phyloP scores from a whole-genome alignment of 176 grass and related monocot species.

The Canna indica region DNA sequence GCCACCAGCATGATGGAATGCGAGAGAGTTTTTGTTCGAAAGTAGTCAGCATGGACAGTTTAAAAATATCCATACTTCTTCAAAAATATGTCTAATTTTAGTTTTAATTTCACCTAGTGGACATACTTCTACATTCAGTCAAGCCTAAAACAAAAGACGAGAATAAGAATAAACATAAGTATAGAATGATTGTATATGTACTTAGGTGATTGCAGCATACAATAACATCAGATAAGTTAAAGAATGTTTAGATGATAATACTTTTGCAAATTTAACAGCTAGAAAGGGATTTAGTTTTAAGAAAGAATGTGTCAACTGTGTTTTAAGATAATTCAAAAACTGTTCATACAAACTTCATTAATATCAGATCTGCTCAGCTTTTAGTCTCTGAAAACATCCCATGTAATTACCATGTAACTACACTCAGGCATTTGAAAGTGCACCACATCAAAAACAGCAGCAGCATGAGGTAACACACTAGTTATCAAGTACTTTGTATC shows the following conservation, averaged over 20 bases:
- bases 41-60: too few species aligned
- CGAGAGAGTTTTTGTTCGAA: too few species aligned
- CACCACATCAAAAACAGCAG: constrained; percentile 1
- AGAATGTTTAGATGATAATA: too few species aligned
- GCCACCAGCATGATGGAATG: background rate
- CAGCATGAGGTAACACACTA: background rate
- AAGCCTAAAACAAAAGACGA: background rate
- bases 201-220: background rate
- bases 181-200: background rate
- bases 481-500: background rate
- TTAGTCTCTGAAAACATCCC: background rate
- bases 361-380: background rate
- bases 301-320: background rate
- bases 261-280: background rate
- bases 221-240: background rate
- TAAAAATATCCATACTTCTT: too few species aligned
- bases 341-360: background rate
- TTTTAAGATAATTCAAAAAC: background rate
- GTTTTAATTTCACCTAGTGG: background rate
- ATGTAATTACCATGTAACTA: background rate
- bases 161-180: too few species aligned
- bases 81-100: too few species aligned
- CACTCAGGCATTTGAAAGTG: background rate
- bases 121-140: background rate
- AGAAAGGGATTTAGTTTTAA: background rate